phyloP scores from a whole-genome alignment of 2,329 filamentous ascomycete genomes.

The Teratosphaeria nubilosa region DNA sequence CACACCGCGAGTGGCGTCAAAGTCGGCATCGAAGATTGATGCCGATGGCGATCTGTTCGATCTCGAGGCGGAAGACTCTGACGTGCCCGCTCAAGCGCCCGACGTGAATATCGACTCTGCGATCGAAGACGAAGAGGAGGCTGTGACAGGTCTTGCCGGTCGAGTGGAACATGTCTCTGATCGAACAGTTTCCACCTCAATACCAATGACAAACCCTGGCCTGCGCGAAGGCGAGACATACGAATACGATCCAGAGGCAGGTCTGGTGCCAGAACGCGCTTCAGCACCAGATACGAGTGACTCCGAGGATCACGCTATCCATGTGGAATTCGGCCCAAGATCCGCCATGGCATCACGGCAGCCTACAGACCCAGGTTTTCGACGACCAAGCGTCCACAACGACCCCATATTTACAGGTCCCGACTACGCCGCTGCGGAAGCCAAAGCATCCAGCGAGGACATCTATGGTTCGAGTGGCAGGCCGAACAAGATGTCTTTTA shows the following conservation, averaged over 20 bases:
- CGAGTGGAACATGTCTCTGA: background rate
- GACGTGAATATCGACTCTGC: constrained; percentile 1
- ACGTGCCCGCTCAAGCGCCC: background rate
- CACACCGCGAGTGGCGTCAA: background rate
- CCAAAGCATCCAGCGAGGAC: constrained; percentile 6
- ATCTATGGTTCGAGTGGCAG: constrained; percentile 7
- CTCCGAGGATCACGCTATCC: constrained; percentile 10
- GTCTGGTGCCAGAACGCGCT: constrained; percentile 6
- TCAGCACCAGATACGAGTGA: background rate
- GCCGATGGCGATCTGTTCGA: constrained; percentile 23
- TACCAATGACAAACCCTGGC: constrained; percentile 1
- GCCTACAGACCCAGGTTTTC: constrained; percentile 25
- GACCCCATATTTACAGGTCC: constrained; percentile 21
- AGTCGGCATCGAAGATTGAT: constrained; percentile 6
- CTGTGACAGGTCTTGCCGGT: constrained; percentile 1
- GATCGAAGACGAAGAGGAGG: constrained; percentile 10
- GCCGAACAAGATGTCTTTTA: constrained; percentile 16
- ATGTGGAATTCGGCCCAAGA: constrained; percentile 16
- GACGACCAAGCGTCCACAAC: constrained; percentile 20
- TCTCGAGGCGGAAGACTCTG: constrained; percentile 13
- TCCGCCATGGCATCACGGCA: constrained; percentile 18
- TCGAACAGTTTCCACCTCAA: constrained; percentile 4
- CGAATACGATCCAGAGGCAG: constrained; percentile 12
- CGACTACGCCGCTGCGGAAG: constrained; percentile 12
- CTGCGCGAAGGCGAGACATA: background rate